Evolutionary conservation across 495 filamentous ascomycete species (phyloP).

Genomic region (Lophium mytilinum): DNA sequence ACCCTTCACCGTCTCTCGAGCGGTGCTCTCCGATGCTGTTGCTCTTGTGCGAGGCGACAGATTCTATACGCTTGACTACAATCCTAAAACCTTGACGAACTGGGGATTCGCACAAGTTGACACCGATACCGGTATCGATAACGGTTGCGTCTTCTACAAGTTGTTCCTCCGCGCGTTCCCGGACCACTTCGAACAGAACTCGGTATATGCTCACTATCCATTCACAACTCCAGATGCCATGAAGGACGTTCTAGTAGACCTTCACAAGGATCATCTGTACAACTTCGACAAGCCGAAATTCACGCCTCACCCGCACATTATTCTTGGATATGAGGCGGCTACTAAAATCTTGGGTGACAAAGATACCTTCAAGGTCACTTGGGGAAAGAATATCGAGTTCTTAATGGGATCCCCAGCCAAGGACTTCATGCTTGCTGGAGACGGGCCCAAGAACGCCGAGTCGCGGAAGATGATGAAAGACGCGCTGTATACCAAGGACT

Average conservation of each 20-base stretch:
- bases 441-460: slow-evolving; percentile 38
- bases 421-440: slow-evolving; percentile 50
- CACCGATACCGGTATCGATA: slow-evolving; percentile 42
- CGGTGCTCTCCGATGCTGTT: slow-evolving; percentile 79
- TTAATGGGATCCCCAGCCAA: slow-evolving; percentile 38
- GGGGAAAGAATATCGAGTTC: slow-evolving; percentile 47
- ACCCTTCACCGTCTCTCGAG: slow-evolving; percentile 73
- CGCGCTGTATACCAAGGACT: slow-evolving; percentile 44
- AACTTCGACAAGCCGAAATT: slow-evolving; percentile 41
- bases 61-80: slow-evolving; percentile 70
- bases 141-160: slow-evolving; percentile 54
- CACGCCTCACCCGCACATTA: slow-evolving; percentile 32
- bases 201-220: slow-evolving; percentile 52
- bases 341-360: slow-evolving; percentile 42
- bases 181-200: slow-evolving; percentile 48
- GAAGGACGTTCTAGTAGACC: slow-evolving; percentile 40
- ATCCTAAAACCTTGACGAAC: slow-evolving; percentile 67
- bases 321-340: slow-evolving; percentile 45
- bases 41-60: slow-evolving; percentile 79
- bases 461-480: slow-evolving; percentile 43
- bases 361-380: slow-evolving; percentile 48
- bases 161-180: slow-evolving; percentile 55
- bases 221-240: slow-evolving; percentile 50
- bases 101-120: slow-evolving; percentile 59
- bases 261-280: slow-evolving; percentile 43